Conservation (phyloP, 192 early-diverging fungal genomes). For the Linderina pennispora region DNA sequence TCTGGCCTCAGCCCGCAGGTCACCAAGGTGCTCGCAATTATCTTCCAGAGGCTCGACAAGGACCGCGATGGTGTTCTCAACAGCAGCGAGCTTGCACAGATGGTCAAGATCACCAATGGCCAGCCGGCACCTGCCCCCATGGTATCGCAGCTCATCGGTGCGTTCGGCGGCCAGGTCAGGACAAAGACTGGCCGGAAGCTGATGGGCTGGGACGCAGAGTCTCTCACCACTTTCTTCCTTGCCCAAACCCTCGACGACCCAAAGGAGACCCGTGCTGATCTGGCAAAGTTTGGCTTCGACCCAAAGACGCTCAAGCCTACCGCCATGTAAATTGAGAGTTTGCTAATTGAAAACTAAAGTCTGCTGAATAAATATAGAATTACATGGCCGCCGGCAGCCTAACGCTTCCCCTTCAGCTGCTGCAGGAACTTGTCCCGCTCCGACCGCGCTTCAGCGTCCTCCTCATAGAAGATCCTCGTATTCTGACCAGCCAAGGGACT, state of each 20-base stretch:
- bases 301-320: slow-evolving; percentile 14
- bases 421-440: slow-evolving; percentile 35
- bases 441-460: slow-evolving; percentile 29
- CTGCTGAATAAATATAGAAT: no score
- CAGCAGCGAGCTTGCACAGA: slow-evolving; percentile 19
- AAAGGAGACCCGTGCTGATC: slow-evolving; percentile 36
- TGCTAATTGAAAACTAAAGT: no score
- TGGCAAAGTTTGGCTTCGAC: slow-evolving; percentile 42
- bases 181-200: slow-evolving; percentile 17
- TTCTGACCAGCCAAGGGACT: slow-evolving; percentile 10
- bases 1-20: slow-evolving; percentile 33
- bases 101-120: slow-evolving; percentile 35
- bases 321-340: no score
- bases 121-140: slow-evolving; percentile 13
- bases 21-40: slow-evolving; percentile 21
- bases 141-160: slow-evolving; percentile 27
- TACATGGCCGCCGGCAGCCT: no score
- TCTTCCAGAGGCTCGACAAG: slow-evolving; percentile 36
- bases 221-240: slow-evolving; percentile 35
- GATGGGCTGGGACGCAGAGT: slow-evolving; percentile 21
- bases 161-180: slow-evolving; percentile 32
- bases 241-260: slow-evolving; percentile 43
- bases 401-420: slow-evolving; percentile 8
- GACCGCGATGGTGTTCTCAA: slow-evolving; percentile 44
- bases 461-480: slow-evolving; percentile 35